Percentiles rank a stretch among this genome's conserved stretches.
Conservation (phyloP, 257 asterid species). For the Datura wrightii region DNA sequence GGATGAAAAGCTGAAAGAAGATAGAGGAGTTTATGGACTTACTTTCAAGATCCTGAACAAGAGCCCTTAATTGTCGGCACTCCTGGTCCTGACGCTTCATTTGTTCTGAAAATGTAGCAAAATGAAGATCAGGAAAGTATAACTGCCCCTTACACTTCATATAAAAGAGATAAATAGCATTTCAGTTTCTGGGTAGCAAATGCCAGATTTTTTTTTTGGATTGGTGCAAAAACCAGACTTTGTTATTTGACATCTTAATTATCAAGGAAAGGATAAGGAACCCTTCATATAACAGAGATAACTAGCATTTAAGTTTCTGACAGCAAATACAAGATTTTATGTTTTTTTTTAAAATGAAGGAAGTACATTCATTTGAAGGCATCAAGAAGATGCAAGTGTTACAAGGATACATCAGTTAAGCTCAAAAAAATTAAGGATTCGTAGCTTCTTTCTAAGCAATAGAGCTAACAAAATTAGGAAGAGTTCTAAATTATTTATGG, state of each 20-base stretch:
- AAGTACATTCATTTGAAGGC: too few relatives aligned
- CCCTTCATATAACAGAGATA: too few relatives aligned
- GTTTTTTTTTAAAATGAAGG: too few relatives aligned
- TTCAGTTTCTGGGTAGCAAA: background rate
- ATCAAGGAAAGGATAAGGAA: conserved; percentile 8
- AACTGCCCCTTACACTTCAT: conserved; percentile 13
- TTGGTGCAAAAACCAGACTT: background rate
- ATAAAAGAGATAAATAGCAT: background rate
- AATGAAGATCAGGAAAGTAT: conserved; percentile 28
- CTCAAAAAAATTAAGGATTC: too few relatives aligned
- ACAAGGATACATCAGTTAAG: too few relatives aligned
- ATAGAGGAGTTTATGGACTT: conserved; percentile 41
- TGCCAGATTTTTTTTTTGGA: background rate
- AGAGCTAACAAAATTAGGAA: too few relatives aligned
- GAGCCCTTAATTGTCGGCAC: conserved; percentile 77
- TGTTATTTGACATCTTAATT: background rate
- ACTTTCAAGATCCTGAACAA: conserved; percentile 92
- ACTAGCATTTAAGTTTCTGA: too few relatives aligned
- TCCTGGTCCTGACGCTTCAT: conserved; percentile 69
- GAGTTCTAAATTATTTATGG: too few relatives aligned
- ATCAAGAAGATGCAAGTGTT: too few relatives aligned
- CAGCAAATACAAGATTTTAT: too few relatives aligned
- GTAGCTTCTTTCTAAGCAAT: too few relatives aligned
- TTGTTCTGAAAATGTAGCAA: conserved; percentile 66
- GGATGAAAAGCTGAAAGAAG: conserved; percentile 37